Conservation (phyloP, 2,329 filamentous ascomycete genomes). For the Colletotrichum camelliae region DNA sequence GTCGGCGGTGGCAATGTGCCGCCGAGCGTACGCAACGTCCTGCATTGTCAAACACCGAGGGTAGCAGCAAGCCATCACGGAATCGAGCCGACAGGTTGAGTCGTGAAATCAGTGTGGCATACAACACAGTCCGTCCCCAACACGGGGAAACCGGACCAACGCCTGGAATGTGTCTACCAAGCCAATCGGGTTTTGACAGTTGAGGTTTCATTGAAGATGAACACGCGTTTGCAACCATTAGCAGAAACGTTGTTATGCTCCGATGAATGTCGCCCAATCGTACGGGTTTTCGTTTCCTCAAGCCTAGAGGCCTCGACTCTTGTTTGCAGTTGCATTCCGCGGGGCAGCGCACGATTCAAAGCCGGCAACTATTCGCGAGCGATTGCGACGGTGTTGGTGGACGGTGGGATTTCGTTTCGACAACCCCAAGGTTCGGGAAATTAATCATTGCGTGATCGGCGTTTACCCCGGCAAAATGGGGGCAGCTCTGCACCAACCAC, state of each 20-base stretch:
- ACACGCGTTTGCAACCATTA: not conserved
- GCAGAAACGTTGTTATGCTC: not conserved
- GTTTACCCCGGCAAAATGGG: not conserved
- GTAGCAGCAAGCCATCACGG: not conserved
- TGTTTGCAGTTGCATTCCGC: not conserved
- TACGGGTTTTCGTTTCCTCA: not conserved
- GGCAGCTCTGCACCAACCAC: not conserved
- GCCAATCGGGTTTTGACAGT: not conserved
- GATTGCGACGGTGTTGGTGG: not conserved
- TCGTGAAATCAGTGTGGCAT: not conserved
- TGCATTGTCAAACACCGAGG: not conserved
- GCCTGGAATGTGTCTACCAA: too few relatives aligned
- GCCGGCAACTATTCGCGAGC: not conserved
- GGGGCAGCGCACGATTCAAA: not conserved
- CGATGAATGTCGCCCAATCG: not conserved
- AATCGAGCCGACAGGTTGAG: not conserved
- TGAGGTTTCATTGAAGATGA: not conserved
- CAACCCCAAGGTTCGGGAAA: not conserved
- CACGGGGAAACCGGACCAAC: not conserved
- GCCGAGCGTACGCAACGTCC: not conserved
- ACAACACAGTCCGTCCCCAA: not conserved
- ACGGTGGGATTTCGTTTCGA: not conserved
- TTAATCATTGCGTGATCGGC: not conserved
- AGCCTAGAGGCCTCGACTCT: accelerated
- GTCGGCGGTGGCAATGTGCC: not conserved